Evolutionary conservation across 2,329 filamentous ascomycete species (phyloP), one percentile per base, ranked within the genome.

Genomic region (Aspergillus vadensis): DNA sequence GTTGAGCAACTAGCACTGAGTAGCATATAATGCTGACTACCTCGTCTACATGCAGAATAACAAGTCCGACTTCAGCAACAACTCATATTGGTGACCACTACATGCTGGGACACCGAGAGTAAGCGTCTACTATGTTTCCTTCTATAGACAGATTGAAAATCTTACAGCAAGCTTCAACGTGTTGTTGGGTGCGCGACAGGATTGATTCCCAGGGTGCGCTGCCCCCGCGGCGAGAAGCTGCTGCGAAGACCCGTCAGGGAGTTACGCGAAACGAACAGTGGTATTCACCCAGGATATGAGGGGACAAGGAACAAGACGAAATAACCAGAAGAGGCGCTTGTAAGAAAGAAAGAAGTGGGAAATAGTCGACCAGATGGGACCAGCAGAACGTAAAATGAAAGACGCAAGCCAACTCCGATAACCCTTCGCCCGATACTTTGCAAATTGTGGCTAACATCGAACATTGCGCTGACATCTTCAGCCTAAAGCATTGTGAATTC

Each of bases 401-500:
- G 41, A 53, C 25, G 36, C 36, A 53, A 52, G 30, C 36, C 36
- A 58, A 59, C 49, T 32, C 59, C 62, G 39, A 38, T 39, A 48
- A 59, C 56, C 49, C 57, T 57, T 63, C 53, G 61, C 59, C 59
- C 41, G 23, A 19, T 39, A 59, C 44, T 21, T 61, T 57, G 61
- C 49, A 61, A 57, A 57, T 50, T 55, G 56, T 51, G 43, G 52
- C 15, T 44, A 50, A 30, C 61, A 57, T 43, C 27, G 17, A 30
- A 15, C 43, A 32, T 57, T 19, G 53, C 50, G 32, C 44, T 38
- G 53, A 50, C 38, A 57, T 55, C 49, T 17, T 41, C 44, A 32
- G 57, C 30, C 38, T 27, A 68, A 67, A 61, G 63, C 65, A 66
- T 58, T 65, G 64, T 65, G 36, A 70, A 67, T 68, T n/a, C 52